Base-by-base conservation (phyloP, 768 basidiomycete species). In the Russula compacta region DNA sequence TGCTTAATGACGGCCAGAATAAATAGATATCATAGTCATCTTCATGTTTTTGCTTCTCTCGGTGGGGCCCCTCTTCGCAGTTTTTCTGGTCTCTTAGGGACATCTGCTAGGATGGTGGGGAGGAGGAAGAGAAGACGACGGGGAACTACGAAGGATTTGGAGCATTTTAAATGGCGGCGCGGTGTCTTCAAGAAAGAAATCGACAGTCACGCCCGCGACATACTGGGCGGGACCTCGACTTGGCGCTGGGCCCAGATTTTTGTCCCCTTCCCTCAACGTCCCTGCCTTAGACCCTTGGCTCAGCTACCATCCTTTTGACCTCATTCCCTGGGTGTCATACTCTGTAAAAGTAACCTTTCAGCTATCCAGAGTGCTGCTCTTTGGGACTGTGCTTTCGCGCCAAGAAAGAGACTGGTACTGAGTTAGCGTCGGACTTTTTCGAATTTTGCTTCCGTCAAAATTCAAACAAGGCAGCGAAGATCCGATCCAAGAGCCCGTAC, bases 131-230 rank as follows among this genome's bases (percentile, higher is more conserved):
- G 53, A 32, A 39, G 8, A 39, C 14, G 35, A 58, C 46, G 61
- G 61, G 14, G 52, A 63, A 48, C 47, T 53, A 19, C 14, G 11
- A 35, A 29, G 17, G 24, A 7, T 54, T 49, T 38, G 52, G 8
- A 51, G 21, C 61, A 58, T 63, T 61, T 42, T 63, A 53, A 53
- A 62, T 53, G 48, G 21, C 12, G 47, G 40, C 51, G 52, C 61
- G 61, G 61, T 49, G 61, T 63, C 51, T 58, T 54, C 44, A 39
- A 32, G 46, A 48, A 43, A 48, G 51, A 59, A 47, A 42, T 38
- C 49, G 12, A 48, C 39, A 19, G 46, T 32, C 49, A 52, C 36
- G 50, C 50, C 24, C 44, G 29, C 15, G 39, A 33, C 21, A 42
- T 29, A 38, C 52, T 48, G 19, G 38, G 56, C 47, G 44, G 46